These are phyloP conservation scores for Fusarium sp. DNA, from an alignment of 2,329 filamentous ascomycete genomes.

Conservation along the genomic window DNA sequence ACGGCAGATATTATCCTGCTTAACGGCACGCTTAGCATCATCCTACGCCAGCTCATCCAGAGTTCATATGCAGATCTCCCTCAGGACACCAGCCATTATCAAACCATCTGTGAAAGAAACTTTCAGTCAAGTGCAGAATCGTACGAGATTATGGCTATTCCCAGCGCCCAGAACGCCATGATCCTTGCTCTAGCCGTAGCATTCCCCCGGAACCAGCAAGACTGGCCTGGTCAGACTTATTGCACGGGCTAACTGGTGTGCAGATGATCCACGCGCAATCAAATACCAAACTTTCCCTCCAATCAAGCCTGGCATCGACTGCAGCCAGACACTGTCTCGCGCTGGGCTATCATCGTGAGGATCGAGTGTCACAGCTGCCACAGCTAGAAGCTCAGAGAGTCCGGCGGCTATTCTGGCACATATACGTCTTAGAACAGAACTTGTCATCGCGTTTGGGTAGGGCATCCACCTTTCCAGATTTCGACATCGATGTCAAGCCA, in stretches of 20 bases:
- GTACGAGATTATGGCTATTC: not conserved
- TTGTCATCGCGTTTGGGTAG: not conserved
- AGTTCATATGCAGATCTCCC: not conserved
- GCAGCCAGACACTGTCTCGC: conserved; percentile 2
- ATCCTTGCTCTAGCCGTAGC: not conserved
- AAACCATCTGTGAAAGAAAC: not conserved
- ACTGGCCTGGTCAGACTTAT: too few species aligned
- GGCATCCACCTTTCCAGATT: not conserved
- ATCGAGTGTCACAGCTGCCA: not conserved
- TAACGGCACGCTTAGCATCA: not conserved
- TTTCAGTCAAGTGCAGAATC: not conserved
- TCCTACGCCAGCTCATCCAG: not conserved
- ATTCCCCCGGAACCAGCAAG: too few species aligned
- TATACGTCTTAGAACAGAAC: not conserved
- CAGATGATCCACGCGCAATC: not conserved
- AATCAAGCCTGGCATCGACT: not conserved
- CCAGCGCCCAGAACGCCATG: not conserved
- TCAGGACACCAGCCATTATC: not conserved
- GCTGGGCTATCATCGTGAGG: conserved; percentile 1
- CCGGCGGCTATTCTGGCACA: not conserved
- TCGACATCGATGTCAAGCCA: not conserved
- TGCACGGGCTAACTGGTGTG: too few species aligned
- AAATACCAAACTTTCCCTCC: not conserved
- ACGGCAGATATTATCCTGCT: not conserved
- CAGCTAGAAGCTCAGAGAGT: not conserved